Base-by-base conservation (phyloP, 2,329 filamentous ascomycete genomes). In the Xylaria sp. region DNA sequence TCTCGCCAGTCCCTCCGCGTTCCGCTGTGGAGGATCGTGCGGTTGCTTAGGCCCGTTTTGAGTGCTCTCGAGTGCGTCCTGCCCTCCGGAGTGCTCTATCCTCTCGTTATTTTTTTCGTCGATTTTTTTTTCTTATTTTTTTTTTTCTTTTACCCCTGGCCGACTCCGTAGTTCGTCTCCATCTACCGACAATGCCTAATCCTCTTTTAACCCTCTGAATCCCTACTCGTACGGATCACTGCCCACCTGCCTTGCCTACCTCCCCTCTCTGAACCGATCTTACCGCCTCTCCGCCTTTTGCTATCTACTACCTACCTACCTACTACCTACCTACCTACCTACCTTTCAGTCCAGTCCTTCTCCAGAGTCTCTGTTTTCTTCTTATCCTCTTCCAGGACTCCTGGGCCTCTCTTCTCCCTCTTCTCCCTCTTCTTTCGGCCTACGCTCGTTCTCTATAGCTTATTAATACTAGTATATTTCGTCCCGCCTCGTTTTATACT, bases 371-470 rank as follows among this genome's bases (percentile, higher is more conserved):
- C 64, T 64, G 49, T 53, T 59, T 63, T 64, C 56, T 66, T 67
- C 63, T 64, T 64, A 60, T 57, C 57, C 59, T 59, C 48, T 56
- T 35, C 63, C 60, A 59, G 59, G 53, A 57, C 58, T 63, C 51
- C 64, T 66, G 60, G 66, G 4, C 23, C 23, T 30, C 23, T 30
- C 23, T 30, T 30, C 23, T 30, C 63, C 65, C 59, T 61, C 64
- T 69, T 66, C 60, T 62, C 63, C 59, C 65, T 64, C 66, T 70
- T 69, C 68, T 66, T 60, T 68, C 69, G 65, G 60, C 62, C 67
- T 65, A 70, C 69, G 58, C 68, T 71, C 70, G 67, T 72, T 72
- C 68, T 64, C 63, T 70, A 70, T 70, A 70, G 62, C 67, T 71
- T 71, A 65, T 66, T 71, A 72, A 71, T 71, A 69, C 68, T 67